phyloP scores from a whole-genome alignment of 495 filamentous ascomycete genomes.

The Neurospora sp. region DNA sequence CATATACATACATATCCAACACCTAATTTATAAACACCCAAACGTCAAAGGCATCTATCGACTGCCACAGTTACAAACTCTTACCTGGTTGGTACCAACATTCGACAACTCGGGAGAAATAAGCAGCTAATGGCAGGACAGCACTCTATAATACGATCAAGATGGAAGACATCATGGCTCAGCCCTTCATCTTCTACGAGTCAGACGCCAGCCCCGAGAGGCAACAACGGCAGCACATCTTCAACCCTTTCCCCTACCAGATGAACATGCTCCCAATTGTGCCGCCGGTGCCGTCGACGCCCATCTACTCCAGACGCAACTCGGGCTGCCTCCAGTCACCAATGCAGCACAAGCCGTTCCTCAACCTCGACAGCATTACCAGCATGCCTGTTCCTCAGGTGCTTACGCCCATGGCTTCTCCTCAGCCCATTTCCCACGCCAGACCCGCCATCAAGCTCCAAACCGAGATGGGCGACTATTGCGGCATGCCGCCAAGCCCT shows the following conservation, averaged over 20 bases:
- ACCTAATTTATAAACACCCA: conserved; percentile 34
- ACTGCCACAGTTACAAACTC: conserved; percentile 7
- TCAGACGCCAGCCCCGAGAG: conserved; percentile 66
- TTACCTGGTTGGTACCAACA: conserved; percentile 18
- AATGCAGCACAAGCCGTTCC: conserved; percentile 52
- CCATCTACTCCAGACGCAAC: conserved; percentile 68
- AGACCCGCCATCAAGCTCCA: conserved; percentile 69
- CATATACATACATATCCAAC: conserved; percentile 29
- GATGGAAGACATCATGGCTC: conserved; percentile 47
- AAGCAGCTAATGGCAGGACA: conserved; percentile 6
- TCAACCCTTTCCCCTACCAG: conserved; percentile 51
- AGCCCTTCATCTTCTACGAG: conserved; percentile 88
- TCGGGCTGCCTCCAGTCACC: conserved; percentile 50
- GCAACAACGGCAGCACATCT: conserved; percentile 75
- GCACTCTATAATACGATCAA: conserved; percentile 4
- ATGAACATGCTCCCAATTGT: conserved; percentile 43
- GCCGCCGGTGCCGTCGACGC: conserved; percentile 48
- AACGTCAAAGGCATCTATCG: conserved; percentile 9
- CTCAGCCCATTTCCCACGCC: conserved; percentile 55
- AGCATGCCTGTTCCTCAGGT: conserved; percentile 41
- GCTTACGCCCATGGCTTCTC: conserved; percentile 70
- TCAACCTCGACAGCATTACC: conserved; percentile 8
- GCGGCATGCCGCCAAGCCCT: conserved; percentile 75
- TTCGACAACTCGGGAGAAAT: conserved; percentile 9
- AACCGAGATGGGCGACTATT: conserved; percentile 58